Evolutionary conservation across 2,329 filamentous ascomycete genomes (phyloP).

Genomic region (Dactylellina parvicollis): DNA sequence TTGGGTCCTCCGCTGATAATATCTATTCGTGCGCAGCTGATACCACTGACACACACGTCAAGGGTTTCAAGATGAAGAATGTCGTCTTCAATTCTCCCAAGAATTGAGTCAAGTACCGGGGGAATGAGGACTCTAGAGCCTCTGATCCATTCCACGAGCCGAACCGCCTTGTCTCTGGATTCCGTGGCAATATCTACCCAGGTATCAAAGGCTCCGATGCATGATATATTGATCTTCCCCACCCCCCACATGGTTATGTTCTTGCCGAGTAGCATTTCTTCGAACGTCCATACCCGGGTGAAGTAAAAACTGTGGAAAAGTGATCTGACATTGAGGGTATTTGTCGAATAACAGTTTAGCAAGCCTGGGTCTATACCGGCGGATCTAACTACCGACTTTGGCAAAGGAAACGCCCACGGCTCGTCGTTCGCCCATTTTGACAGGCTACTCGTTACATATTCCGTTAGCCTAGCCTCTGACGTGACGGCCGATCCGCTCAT

Average conservation of each 20-base stretch:
- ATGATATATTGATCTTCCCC: conserved; percentile 20
- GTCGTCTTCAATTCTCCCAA: conserved; percentile 57
- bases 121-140: conserved; percentile 6
- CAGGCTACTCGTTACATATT: conserved; percentile 53
- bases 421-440: not conserved
- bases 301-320: conserved; percentile 58
- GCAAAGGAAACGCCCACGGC: conserved; percentile 4
- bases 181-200: conserved; percentile 8
- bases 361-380: conserved; percentile 7
- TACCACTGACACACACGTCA: conserved; percentile 56
- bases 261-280: conserved; percentile 60
- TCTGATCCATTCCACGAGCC: conserved; percentile 9
- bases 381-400: not conserved
- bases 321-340: not conserved
- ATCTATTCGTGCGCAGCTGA: conserved; percentile 56
- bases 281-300: conserved; percentile 59
- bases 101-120: conserved; percentile 51
- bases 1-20: conserved; percentile 59
- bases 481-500: conserved; percentile 56
- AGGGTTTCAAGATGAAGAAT: conserved; percentile 37
- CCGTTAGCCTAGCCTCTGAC: conserved; percentile 55
- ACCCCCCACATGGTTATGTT: conserved; percentile 57
- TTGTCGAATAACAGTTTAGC: conserved; percentile 17
- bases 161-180: conserved; percentile 9
- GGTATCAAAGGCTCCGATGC: not conserved